phyloP scores from a whole-genome alignment of 2,329 filamentous ascomycete genomes.

The Xylogone sp. region DNA sequence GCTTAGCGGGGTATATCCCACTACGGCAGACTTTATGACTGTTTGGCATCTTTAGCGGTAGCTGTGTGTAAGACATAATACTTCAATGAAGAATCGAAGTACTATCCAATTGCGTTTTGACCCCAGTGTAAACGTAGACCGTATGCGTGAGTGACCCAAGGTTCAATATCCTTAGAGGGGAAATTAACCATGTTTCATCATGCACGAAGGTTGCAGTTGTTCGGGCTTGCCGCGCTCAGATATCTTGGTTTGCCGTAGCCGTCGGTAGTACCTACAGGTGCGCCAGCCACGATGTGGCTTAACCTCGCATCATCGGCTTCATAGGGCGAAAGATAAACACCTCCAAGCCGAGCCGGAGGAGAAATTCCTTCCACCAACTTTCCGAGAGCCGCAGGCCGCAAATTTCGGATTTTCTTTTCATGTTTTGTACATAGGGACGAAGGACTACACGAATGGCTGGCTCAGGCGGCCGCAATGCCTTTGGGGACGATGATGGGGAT shows the following conservation, averaged over 20 bases:
- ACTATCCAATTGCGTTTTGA: no score
- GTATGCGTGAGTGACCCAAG: no score
- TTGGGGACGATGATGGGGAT: constrained; percentile 25
- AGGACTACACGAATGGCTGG: constrained; percentile 25
- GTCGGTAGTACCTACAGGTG: not conserved
- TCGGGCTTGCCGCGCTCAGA: no score
- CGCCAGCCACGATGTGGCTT: not conserved
- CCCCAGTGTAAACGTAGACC: no score
- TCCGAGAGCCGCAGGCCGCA: not conserved
- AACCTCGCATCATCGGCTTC: not conserved
- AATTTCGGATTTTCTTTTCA: constrained; percentile 6
- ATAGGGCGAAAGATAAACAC: not conserved
- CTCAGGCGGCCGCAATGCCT: constrained; percentile 28
- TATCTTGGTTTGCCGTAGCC: not conserved
- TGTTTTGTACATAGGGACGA: constrained; percentile 21
- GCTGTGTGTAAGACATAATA: no score
- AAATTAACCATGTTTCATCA: no score
- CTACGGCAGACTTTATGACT: not conserved
- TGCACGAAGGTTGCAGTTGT: no score
- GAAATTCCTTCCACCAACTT: not conserved
- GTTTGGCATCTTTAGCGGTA: not conserved
- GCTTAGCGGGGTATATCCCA: not conserved
- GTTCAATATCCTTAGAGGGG: no score
- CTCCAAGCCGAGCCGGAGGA: not conserved
- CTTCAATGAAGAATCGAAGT: no score